Evolutionary conservation across 257 asterid genomes (phyloP).

Genomic region (Nicotiana tabacum): DNA sequence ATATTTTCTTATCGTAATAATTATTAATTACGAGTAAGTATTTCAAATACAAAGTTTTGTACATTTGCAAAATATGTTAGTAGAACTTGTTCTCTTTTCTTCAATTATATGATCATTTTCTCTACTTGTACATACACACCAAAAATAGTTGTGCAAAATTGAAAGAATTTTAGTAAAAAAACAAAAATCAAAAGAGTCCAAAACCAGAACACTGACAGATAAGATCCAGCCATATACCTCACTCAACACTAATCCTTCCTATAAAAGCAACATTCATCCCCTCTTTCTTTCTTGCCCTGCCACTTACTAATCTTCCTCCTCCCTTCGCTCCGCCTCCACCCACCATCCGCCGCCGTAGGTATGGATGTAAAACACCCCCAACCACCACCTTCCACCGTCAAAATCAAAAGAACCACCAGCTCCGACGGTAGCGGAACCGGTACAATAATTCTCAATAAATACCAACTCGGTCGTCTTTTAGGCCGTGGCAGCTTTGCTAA

Average conservation of each 20-base stretch:
- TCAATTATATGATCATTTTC: neutral
- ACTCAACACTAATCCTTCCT: neutral
- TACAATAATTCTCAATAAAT: conserved; percentile 56
- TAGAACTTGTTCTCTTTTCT: neutral
- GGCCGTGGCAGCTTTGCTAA: conserved; percentile 98
- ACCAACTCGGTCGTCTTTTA: conserved; percentile 60
- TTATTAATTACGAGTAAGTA: too few species aligned
- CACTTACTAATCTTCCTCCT: neutral
- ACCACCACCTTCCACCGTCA: conserved; percentile 20
- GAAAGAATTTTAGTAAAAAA: neutral
- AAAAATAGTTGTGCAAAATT: neutral
- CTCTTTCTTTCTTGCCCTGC: neutral
- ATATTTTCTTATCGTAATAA: too few species aligned
- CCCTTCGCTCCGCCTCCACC: neutral
- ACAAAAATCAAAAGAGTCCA: neutral
- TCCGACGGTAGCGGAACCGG: conserved; percentile 50
- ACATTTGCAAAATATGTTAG: neutral
- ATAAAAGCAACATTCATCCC: neutral
- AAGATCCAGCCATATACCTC: conserved; percentile 12
- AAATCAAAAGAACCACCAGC: conserved; percentile 40
- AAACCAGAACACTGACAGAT: neutral
- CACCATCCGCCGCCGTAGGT: conserved; percentile 9
- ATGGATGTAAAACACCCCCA: conserved; percentile 32
- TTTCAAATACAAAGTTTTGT: too few species aligned
- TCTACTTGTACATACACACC: neutral